Base-by-base conservation (phyloP, 176 grass and related monocot species). In the Canna indica region DNA sequence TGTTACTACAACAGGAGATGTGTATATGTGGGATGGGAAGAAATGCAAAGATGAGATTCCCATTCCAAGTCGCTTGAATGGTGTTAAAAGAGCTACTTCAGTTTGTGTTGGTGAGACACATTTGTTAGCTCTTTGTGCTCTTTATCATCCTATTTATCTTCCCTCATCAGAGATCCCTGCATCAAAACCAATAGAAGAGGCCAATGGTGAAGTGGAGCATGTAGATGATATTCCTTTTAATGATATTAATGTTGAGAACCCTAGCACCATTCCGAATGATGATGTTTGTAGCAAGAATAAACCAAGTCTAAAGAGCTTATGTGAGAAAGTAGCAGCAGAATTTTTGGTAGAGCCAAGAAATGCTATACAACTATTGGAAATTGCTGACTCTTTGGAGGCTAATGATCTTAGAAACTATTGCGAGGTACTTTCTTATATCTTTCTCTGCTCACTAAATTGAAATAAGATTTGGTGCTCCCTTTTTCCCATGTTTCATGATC, bases 91-190 rank as follows among this genome's bases (percentile, higher is more conserved):
- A 68, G 87, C 90, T 63, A 88, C 87, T 5, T 94, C 86, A 73
- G 85, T 99, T 77, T 99, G 95, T 88, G 84, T 88, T 83, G 95
- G 95, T 77, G 95, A 99, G 83, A 99, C 95, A 69, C 95, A 99
- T 68, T 80, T 94, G 82, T 80, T 99, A 59, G 80, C 86, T 48
- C 73, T 90, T 66, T 99, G 84, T 88, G 83, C 86, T 66, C 80
- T 94, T 74, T 94, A 94, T 76, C 90, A 94, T 75, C 90, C 95
- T 68, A 73, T 61, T 47, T 99, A 94, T 78, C 82, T 84, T 4
- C 53, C 79, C 59, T 93, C 80, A 82, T 67, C 81, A 36, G 74
- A 90, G 74, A 67, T 66, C 32, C 59, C 72, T 71, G 26, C 47
- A 36, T 63, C 65, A 60, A 81, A 78, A 35, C 32, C 73, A 66